Evolutionary conservation across 176 grass and related monocot genomes (phyloP), one percentile per base, ranked within the genome.

Genomic region (Carex scoparia): DNA sequence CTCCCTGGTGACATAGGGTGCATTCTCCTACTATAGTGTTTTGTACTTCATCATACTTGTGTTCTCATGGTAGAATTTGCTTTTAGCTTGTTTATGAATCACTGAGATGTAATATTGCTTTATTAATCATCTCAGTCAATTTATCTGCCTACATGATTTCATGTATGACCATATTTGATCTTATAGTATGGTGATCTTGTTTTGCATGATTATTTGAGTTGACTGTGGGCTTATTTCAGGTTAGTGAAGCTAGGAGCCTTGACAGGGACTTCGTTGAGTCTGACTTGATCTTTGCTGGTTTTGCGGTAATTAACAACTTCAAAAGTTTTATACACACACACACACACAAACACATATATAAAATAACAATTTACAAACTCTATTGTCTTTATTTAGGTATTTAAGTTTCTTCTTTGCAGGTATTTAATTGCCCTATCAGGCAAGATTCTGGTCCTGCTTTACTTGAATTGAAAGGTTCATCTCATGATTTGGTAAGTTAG

Each of bases 391-490:
- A 57, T 77, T 15, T 31, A 12, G 27, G 14, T 31, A n/a, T 78
- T 57, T 74, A 32, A 65, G 28, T 76, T 11, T 82, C 30, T 9
- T 69, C 61, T 85, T 35, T 77, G 11, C 67, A 99, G 96, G 93
- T 99, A 75, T 99, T 99, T 53, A 99, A 94, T 49, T 99, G 96
- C 78, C 93, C 96, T 85, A 99, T 99, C 85, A 91, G 96, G 85
- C 88, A 75, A 14, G 96, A 99, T 81, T 99, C 96, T 79, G 93
- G 83, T 44, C 32, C 88, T 84, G 91, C 95, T 54, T 89, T 99
- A 85, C 78, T 72, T 31, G 93, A 99, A 90, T 61, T 99, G 78
- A 92, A 85, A 83, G 85, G 73, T 87, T 99, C 96, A 88, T 94
- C 96, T 73, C 96, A 99, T 95, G 93, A 99, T 85, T 87, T 99